Evolutionary conservation across 1,139 yeast species (phyloP), one percentile per base, ranked within the genome.

Genomic region (Zygoascus sp.): DNA sequence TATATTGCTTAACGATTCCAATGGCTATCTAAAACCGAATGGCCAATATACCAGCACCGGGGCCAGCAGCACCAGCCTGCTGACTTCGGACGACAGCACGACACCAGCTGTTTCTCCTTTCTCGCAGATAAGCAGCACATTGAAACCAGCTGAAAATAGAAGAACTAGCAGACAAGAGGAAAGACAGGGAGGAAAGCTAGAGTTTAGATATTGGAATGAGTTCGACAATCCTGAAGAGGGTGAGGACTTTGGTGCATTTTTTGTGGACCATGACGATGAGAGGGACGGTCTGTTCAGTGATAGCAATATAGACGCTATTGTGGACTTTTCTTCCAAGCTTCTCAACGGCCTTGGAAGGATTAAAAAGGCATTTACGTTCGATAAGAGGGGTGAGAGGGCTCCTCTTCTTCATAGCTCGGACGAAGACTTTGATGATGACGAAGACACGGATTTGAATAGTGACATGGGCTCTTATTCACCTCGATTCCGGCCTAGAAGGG

Each of bases 171-270:
- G 41, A 19, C 40, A 36, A 32, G 41, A 28, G 5, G 20, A 42
- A 3, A 36, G 11, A 25, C 40, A 23, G 61, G 60, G 32, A 60
- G 63, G 34, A 3, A 61, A 66, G 52, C 70, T 64, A 42, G 63
- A 68, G 42, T 66, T 72, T 15, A 66, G 83, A 43, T 81, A 81
- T 58, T 81, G 88, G 88, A 81, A 81, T 59, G 88, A 81, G 62
- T 81, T 81, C 59, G 88, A 81, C 58, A 76, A 81, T 55, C 83
- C 80, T 1, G 80, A 78, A 32, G 80, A 75, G 22, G 74, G 68
- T 25, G 69, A 61, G 17, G 59, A 55, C 16, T 63, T 59, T 0
- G 52, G 48, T 16, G 61, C 55, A 13, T 65, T 64, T 16, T 66
- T 67, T 58, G 60, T 63, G 13, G 61, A 66, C 40, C 56, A 63